Conservation (phyloP, 306 rosid species). For the Dryas drummondii region DNA sequence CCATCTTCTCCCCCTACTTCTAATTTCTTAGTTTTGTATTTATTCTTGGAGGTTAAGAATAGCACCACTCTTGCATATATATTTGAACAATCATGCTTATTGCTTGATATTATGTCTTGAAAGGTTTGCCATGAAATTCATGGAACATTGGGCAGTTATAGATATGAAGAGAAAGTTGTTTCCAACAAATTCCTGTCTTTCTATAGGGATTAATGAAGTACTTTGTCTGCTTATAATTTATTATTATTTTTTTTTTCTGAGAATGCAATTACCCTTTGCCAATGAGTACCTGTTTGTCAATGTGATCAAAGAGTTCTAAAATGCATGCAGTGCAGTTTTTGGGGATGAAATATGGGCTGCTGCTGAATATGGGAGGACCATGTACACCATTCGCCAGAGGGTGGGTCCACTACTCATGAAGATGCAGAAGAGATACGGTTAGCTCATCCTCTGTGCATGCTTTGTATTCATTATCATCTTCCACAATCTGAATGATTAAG, state of each 20-base stretch:
- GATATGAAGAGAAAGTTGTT: too few relatives aligned
- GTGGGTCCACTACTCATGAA: slow-evolving; percentile 85
- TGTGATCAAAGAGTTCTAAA: slow-evolving; percentile 37
- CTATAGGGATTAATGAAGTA: not conserved
- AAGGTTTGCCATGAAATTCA: too few relatives aligned
- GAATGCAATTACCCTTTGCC: not conserved
- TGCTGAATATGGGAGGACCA: slow-evolving; percentile 96
- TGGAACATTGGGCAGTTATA: too few relatives aligned
- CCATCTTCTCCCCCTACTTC: not conserved
- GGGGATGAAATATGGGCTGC: slow-evolving; percentile 99
- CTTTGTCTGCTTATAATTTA: not conserved
- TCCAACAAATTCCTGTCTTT: not conserved
- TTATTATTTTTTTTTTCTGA: not conserved
- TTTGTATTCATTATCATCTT: not conserved
- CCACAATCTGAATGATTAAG: not conserved
- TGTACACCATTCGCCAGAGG: slow-evolving; percentile 95
- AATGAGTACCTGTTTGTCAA: slow-evolving; percentile 23
- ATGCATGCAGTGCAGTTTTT: slow-evolving; percentile 85
- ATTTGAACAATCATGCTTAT: too few relatives aligned
- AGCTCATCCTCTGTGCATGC: slow-evolving; percentile 28
- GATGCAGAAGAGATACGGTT: slow-evolving; percentile 89
- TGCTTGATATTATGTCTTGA: too few relatives aligned
- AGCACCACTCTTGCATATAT: not conserved
- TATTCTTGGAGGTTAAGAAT: not conserved
- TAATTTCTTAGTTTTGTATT: not conserved